A percentile compares a stretch with the other conserved stretches of the same genome.
Conservation (phyloP, 805 yeast species). For the Dipodascopsis tothii region DNA sequence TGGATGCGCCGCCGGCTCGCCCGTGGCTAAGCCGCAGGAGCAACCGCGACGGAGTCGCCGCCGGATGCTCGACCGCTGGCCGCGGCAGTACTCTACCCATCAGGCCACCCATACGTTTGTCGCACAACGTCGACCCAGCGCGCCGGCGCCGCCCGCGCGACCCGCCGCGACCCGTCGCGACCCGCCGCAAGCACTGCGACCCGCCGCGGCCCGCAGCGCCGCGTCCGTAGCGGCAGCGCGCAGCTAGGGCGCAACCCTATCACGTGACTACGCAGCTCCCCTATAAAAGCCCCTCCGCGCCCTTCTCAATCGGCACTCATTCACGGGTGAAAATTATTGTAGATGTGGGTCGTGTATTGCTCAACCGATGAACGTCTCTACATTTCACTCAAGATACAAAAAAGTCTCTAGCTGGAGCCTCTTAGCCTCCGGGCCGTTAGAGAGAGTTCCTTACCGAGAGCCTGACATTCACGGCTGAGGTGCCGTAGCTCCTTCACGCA, state of each 20-base stretch:
- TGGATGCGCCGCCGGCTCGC: no score
- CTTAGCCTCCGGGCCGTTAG: constrained; percentile 3
- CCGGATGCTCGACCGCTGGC: no score
- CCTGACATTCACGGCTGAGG: constrained; percentile 9
- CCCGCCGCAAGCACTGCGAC: constrained; percentile 3
- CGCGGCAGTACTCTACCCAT: no score
- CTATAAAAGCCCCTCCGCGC: neutral
- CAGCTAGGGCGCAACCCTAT: constrained; percentile 2
- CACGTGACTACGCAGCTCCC: neutral
- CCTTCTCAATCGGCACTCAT: constrained; percentile 15
- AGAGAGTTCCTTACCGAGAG: constrained; percentile 25
- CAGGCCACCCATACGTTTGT: no score
- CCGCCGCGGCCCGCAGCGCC: constrained; percentile 2
- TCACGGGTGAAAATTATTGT: constrained; percentile 22
- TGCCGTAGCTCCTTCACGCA: no score
- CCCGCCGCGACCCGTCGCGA: no score
- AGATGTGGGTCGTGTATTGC: constrained; percentile 7
- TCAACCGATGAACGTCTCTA: constrained; percentile 18
- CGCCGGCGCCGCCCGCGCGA: no score
- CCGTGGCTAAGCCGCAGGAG: no score
- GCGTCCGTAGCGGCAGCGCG: neutral
- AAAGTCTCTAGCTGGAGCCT: constrained; percentile 25
- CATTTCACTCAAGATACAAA: constrained; percentile 22
- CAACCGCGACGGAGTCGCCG: no score
- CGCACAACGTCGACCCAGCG: no score